Evolutionary conservation across 208 protist genomes (phyloP), one percentile per base, ranked within the genome.

Genomic region (Phytomonas francai): DNA sequence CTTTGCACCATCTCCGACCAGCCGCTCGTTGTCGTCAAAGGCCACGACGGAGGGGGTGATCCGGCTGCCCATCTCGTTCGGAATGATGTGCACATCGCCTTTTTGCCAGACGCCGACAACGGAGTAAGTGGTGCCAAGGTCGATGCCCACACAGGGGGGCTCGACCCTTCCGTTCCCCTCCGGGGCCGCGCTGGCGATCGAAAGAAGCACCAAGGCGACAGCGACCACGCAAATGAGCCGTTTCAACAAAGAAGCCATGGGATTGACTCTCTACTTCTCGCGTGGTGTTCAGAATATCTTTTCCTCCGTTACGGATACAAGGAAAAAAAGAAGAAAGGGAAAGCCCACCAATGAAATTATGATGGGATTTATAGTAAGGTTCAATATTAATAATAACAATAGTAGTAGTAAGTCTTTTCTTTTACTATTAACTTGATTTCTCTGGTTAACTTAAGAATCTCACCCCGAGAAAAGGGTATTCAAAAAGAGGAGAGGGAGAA

Each of bases 81-180:
- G 83, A 67, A 98, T 91, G 59, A 98, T 93, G 67, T 94, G 79
- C 36, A 96, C 91, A 66, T 87, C 85, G 27, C 96, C 97, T 59
- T 98, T 98, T 84, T 98, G 90, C 89, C 89, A 98, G 4, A 99
- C 91, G 71, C 94, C 97, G 14, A 98, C 97, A 79, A 97, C 97
- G 31, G 91, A 98, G 88, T 98, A 98, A 45, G 97, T 99, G 7
- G 97, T 98, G 62, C 94, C 94, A 6, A 97, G 81, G 73, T 98
- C 94, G 56, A 98, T 94, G 49, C 94, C 94, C 64, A 98, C 84
- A 73, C 91, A 92, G n/a, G 91, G 89, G 1, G 77, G 66, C 70
- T 96, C 87, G 7, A 95, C 85, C 74, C 93, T 92, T 59, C 83
- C 85, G 45, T 65, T 71, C 63, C 80, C 80, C 42, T 88, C 85